Base-by-base conservation (phyloP, 257 asterid genomes). In the Craterostigma plantagineum region DNA sequence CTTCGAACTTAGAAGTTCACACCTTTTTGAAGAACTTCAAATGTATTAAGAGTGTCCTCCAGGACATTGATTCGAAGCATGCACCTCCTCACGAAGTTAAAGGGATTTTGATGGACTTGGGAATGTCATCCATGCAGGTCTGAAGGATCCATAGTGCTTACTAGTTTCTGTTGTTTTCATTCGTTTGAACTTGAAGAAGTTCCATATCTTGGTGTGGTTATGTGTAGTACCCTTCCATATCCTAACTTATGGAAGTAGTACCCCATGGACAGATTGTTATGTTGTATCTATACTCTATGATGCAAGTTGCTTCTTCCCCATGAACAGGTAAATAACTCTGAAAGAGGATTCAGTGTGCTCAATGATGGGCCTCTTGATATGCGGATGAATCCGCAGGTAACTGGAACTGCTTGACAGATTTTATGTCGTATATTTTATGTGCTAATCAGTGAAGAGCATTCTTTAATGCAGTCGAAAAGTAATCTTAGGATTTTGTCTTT, bases 51-150 rank as follows among this genome's bases (percentile, higher is more conserved):
- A 35, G 64, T 14, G 79, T 69, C 45, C 81, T 82, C 51, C 57
- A 53, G 38, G 90, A 64, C 33, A 58, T 79, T 52, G 71, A 62
- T 23, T 75, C 61, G 42, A 54, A 62, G 42, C 50, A 42, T 41
- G 18, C 55, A 43, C 65, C n/a, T n/a, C n/a, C 49, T 50, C 34
- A 56, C 68, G 85, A 86, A 33, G 71, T 82, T 60, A 48, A 72
- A 50, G 98, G 95, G 65, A 77, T 87, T 49, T 55, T 87, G 53
- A 76, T 87, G 95, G 98, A 87, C 70, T 66, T 87, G 69, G 98
- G 98, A 47, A 81, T 87, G 95, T 87, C 98, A 45, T 87, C 98
- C 49, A 87, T 87, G 98, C 98, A 87, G 95, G 98, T 87, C 34
- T 58, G 58, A 33, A 17, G 46, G 10, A 16, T 38, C n/a, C 23